These are phyloP conservation scores for Yamadazyma phyllophila DNA, from an alignment of 805 yeast genomes.

Conservation along the genomic window DNA sequence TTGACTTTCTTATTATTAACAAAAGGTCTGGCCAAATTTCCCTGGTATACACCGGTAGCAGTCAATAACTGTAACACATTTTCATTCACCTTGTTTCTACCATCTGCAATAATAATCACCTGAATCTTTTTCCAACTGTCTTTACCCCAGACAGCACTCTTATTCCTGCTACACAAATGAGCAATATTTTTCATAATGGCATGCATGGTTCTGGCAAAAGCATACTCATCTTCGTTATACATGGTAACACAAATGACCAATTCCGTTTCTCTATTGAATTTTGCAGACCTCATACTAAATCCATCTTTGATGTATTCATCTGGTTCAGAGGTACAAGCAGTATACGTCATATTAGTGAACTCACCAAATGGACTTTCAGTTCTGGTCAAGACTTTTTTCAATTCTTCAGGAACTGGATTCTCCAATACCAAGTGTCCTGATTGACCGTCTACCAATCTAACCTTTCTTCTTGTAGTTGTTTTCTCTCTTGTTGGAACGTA, in stretches of 20 bases:
- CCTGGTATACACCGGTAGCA: conserved; percentile 96
- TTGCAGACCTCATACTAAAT: conserved; percentile 81
- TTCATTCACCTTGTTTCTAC: conserved; percentile 82
- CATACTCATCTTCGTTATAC: conserved; percentile 93
- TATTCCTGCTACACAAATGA: conserved; percentile 75
- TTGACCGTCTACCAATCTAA: conserved; percentile 56
- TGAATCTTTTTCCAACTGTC: conserved; percentile 97
- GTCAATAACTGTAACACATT: conserved; percentile 86
- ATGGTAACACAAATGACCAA: conserved; percentile 89
- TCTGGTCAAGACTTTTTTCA: conserved; percentile 79
- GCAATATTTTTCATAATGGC: conserved; percentile 92
- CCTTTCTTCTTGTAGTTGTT: conserved; percentile 68
- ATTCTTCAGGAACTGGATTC: conserved; percentile 90
- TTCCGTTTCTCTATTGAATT: conserved; percentile 87
- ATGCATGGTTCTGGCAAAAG: conserved; percentile 91
- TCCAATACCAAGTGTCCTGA: conserved; percentile 85
- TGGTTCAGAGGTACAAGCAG: conserved; percentile 94
- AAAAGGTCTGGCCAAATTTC: conserved; percentile 91
- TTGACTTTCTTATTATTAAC: conserved; percentile 90
- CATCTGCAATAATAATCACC: conserved; percentile 89
- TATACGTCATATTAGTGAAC: conserved; percentile 92
- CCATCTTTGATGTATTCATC: conserved; percentile 79
- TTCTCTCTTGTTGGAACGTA: conserved; percentile 63
- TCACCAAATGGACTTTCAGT: conserved; percentile 80
- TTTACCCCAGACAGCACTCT: conserved; percentile 89